Evolutionary conservation across 345 rosid genomes (phyloP).

Genomic region (Hibiscus syriacus): DNA sequence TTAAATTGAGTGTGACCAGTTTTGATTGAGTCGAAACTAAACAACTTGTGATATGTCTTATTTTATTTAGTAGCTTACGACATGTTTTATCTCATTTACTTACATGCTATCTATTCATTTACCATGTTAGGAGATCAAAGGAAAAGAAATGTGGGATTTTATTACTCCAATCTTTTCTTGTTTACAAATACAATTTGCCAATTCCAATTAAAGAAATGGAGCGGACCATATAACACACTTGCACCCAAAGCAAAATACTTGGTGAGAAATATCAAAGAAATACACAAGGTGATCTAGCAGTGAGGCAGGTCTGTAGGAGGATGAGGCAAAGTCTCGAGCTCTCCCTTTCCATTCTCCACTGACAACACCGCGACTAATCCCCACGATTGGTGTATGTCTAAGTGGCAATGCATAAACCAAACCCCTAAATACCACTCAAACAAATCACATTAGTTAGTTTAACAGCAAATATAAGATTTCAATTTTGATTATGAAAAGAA

Average conservation of each 20-base stretch:
- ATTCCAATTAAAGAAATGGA: conserved; percentile 11
- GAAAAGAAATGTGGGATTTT: conserved; percentile 17
- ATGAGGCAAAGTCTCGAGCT: conserved; percentile 52
- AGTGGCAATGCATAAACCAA: conserved; percentile 87
- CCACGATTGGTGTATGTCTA: conserved; percentile 76
- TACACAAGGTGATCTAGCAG: conserved; percentile 26
- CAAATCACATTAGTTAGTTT: background rate
- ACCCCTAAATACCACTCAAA: conserved; percentile 35
- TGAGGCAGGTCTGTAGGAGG: conserved; percentile 74
- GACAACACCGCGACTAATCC: conserved; percentile 64
- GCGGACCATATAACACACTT: conserved; percentile 16
- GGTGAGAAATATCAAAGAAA: conserved; percentile 9
- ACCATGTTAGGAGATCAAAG: too few relatives aligned
- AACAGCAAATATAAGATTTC: background rate
- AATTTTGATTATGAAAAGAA: background rate
- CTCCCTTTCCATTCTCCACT: conserved; percentile 62
- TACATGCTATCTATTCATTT: too few relatives aligned
- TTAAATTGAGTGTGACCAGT: too few relatives aligned
- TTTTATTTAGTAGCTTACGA: too few relatives aligned
- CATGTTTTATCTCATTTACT: too few relatives aligned
- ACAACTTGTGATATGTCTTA: too few relatives aligned
- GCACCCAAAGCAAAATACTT: conserved; percentile 27
- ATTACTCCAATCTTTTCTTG: conserved; percentile 13
- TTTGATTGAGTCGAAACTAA: too few relatives aligned
- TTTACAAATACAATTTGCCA: conserved; percentile 21